These are phyloP conservation scores for Penicillium sp. DNA, from an alignment of 2,329 filamentous ascomycete genomes.

Conservation along the genomic window DNA sequence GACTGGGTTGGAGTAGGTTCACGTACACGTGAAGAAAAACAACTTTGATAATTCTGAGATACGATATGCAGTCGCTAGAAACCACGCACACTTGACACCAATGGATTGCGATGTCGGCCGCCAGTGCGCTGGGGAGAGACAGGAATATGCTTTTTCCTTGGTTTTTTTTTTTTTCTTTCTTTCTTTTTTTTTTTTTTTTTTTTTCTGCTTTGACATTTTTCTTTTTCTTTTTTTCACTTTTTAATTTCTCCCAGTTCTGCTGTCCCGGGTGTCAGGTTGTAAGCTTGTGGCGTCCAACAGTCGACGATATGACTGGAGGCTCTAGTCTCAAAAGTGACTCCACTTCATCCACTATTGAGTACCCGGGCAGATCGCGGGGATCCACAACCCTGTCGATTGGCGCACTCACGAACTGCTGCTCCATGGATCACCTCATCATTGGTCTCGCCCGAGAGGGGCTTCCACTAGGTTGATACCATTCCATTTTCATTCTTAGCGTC, in stretches of 20 bases:
- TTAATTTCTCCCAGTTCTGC: not conserved
- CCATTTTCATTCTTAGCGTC: slow-evolving; percentile 9
- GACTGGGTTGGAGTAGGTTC: not conserved
- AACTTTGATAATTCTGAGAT: not conserved
- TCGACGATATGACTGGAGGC: not conserved
- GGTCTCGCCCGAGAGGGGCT: slow-evolving; percentile 12
- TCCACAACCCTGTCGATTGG: slow-evolving; percentile 23
- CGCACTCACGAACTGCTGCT: slow-evolving; percentile 20
- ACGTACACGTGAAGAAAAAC: not conserved
- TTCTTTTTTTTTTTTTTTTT: not conserved
- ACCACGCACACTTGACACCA: not conserved
- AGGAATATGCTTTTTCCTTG: not conserved
- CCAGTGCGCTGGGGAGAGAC: not conserved
- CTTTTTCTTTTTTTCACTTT: not conserved
- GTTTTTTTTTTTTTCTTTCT: not conserved
- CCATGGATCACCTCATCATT: slow-evolving; percentile 16
- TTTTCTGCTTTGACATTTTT: not conserved
- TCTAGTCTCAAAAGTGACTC: slow-evolving; percentile 5
- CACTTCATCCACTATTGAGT: slow-evolving; percentile 25
- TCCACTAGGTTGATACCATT: slow-evolving; percentile 20
- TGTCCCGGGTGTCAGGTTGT: not conserved
- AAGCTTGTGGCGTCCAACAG: not conserved
- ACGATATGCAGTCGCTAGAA: not conserved
- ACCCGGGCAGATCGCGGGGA: slow-evolving; percentile 25
- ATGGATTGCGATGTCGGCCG: not conserved